Base-by-base conservation (phyloP, 2,329 filamentous ascomycete genomes). In the Xylariaceae sp. region DNA sequence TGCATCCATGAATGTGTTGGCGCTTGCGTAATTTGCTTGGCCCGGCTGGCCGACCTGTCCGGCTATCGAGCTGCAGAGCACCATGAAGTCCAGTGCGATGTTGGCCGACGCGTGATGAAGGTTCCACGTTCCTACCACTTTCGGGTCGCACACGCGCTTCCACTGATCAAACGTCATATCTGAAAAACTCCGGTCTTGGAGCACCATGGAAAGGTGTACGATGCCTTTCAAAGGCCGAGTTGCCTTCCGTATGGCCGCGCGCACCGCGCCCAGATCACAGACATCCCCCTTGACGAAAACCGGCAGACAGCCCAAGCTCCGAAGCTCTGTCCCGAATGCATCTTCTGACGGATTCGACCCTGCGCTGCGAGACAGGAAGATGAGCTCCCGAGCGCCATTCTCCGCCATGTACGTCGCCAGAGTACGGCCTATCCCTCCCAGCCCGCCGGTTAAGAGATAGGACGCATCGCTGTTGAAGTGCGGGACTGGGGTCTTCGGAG, bases 401-500 rank as follows among this genome's bases (percentile, higher is more conserved):
- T 38, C 29, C 9, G 29, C 42, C 31, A 45, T 41, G 31, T 32
- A 45, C 24, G 21, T 32, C 3, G 42, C 35, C 2, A 45, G 17
- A 7, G 39, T 34, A 15, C 36, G 29, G n/a, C 39, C 43, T 1
- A 45, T 21, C 12, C 43, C 39, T 4, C 39, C 36, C 2, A 45
- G 36, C 5, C 39, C 39, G 13, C 43, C 39, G 21, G 36, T 35
- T 19, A 45, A 33, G 8, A 45, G 36, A 34, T 45, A 45, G 9
- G 39, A 36, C 6, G 19, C 35, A 9, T 45, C 43, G 2, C 15
- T 6, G 9, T 30, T 19, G 2, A 45, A 34, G 16, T 14, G 15
- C 14, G 31, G 23, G 4, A 17, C 15, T 11, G 21, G 24, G n/a
- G 24, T 21, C 15, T 21, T 27, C 15, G 27, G 26, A 4, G 7